A percentile compares a stretch with the other conserved stretches of the same genome.
Evolutionary conservation across 202 grass and related monocot species (phyloP).

Genomic region (Setaria viridis): DNA sequence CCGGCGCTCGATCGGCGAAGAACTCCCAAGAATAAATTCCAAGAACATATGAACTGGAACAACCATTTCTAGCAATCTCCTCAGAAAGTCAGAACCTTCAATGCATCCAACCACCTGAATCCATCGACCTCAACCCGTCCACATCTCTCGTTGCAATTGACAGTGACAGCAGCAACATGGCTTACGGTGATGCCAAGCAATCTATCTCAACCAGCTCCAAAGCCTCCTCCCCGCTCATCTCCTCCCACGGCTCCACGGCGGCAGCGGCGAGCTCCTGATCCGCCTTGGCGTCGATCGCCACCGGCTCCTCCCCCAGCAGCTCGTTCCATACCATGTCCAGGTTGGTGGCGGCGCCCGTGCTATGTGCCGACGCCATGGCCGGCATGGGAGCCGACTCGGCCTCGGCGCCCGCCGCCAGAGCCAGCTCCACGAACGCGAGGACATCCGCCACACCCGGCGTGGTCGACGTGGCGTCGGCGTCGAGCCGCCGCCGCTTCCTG

Average conservation of each 20-base stretch:
- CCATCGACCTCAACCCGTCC: too few relatives aligned
- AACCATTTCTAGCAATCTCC: too few relatives aligned
- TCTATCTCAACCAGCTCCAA: constrained; percentile 57
- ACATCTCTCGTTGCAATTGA: too few relatives aligned
- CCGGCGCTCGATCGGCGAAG: too few relatives aligned
- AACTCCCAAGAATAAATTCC: too few relatives aligned
- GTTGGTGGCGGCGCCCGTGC: neutral
- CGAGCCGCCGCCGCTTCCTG: constrained; percentile 54
- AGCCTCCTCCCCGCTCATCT: constrained; percentile 51
- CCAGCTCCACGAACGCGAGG: constrained; percentile 49
- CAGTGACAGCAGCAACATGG: too few relatives aligned
- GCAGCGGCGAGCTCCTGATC: constrained; percentile 36
- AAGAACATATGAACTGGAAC: too few relatives aligned
- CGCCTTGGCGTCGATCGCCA: constrained; percentile 45
- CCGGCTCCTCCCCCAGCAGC: constrained; percentile 50
- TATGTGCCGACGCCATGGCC: too few relatives aligned
- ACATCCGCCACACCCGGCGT: constrained; percentile 27
- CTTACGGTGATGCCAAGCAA: constrained; percentile 36
- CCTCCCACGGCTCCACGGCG: constrained; percentile 38
- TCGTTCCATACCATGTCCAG: constrained; percentile 69
- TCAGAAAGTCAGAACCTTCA: too few relatives aligned
- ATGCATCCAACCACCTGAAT: too few relatives aligned
- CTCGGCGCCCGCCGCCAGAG: constrained; percentile 27
- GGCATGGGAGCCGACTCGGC: neutral
- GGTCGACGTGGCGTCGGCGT: neutral